phyloP scores from a whole-genome alignment of 2,329 filamentous ascomycete genomes.

The Sclerotinia spermophila region DNA sequence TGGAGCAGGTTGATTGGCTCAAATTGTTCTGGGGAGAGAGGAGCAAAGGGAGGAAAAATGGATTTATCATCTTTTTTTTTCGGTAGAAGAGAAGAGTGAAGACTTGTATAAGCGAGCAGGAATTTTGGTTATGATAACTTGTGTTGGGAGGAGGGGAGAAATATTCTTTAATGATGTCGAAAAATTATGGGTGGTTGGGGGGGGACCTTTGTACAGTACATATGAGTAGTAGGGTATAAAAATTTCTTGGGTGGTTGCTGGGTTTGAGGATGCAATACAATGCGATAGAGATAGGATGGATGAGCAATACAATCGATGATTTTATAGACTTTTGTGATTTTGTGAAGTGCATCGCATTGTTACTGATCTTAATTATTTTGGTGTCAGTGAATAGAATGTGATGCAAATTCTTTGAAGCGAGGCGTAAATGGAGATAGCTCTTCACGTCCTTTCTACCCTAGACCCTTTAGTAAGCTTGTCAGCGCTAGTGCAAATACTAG shows the following conservation, averaged over 20 bases:
- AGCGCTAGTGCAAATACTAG: background rate
- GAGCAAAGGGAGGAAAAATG: background rate
- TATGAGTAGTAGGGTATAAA: slow-evolving; percentile 11
- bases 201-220: background rate
- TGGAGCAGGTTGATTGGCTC: background rate
- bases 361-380: background rate
- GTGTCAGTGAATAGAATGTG: background rate
- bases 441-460: background rate
- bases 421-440: background rate
- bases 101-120: background rate
- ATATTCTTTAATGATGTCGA: background rate
- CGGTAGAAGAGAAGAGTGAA: background rate
- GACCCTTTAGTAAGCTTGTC: background rate
- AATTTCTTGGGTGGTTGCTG: background rate
- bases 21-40: background rate
- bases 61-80: background rate
- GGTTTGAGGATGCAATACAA: background rate
- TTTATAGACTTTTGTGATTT: background rate
- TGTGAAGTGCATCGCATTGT: background rate
- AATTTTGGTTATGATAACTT: background rate
- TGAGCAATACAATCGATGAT: background rate
- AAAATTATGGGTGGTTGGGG: background rate
- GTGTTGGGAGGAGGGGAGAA: background rate
- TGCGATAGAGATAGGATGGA: background rate
- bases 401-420: background rate